Base-by-base conservation (phyloP, 2,329 filamentous ascomycete genomes). In the Diplodia scrobiculata region DNA sequence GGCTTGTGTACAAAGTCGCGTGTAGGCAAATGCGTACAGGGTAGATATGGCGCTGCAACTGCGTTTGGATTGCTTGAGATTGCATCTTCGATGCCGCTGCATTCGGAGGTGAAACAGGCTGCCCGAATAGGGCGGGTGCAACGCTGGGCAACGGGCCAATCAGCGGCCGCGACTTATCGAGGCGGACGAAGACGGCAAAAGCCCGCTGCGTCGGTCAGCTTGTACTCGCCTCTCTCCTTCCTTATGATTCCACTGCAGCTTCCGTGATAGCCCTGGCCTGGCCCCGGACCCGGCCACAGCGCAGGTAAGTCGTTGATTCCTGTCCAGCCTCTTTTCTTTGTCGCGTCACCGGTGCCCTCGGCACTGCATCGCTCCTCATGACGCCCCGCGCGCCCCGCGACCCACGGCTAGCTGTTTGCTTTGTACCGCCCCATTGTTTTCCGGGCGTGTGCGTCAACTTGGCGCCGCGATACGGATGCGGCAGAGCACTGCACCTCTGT, bases 171-270 rank as follows among this genome's bases (percentile, higher is more conserved):
- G 55, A 47, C 38, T 47, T 60, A 29, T 60, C 55, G 38, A 60
- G 55, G 55, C 55, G 41, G 55, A 60, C 32, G 55, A 32, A 13
- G 38, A 60, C 55, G 55, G 55, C 55, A 60, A 60, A 48, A 60
- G 55, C 38, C 25, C 38, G 38, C 55, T 32, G 38, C 10, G 41
- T 25, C 52, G n/a, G 52, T 38, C 52, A 36, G 52, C 52, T 13
- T 32, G 38, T 38, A 47, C 25, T 32, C 45, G 19, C 45, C 45
- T 60, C 14, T 34, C 45, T 21, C 38, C 29, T 60, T 27, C 55
- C 25, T 25, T 25, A 32, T n/a, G n/a, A n/a, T 19, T 60, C 25
- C 17, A 19, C 38, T 10, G 19, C 55, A 5, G 36, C 52, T 38
- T 54, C 52, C 38, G 34, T 27, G 27, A 29, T 1, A 59, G 47